Conservation (phyloP, 2,329 filamentous ascomycete species). For the Colletotrichum tropicicola region DNA sequence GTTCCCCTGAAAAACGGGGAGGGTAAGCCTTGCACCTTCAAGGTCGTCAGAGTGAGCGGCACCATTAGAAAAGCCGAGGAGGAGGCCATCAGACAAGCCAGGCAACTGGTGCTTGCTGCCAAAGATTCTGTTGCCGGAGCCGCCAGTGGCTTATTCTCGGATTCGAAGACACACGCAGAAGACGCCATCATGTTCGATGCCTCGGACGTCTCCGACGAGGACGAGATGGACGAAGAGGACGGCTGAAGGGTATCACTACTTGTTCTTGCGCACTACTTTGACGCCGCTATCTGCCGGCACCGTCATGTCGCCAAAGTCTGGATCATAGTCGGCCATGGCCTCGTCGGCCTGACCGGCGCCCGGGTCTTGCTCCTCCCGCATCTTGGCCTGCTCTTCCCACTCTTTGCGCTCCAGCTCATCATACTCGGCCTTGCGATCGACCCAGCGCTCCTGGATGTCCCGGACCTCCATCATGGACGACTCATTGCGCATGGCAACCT, state of each 20-base stretch:
- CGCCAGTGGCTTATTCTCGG: constrained; percentile 1
- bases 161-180: constrained; percentile 74
- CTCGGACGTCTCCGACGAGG: constrained; percentile 49
- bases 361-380: constrained; percentile 41
- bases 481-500: constrained; percentile 87
- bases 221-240: constrained; percentile 55
- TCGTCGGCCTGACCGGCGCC: constrained; percentile 24
- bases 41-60: constrained; percentile 87
- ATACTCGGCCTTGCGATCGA: constrained; percentile 88
- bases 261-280: constrained; percentile 73
- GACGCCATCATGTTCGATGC: constrained; percentile 52
- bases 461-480: constrained; percentile 80
- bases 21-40: constrained; percentile 77
- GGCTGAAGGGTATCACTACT: constrained; percentile 62
- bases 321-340: constrained; percentile 50
- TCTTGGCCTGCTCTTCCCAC: constrained; percentile 77
- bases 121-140: constrained; percentile 44
- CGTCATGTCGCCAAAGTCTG: constrained; percentile 61
- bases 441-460: constrained; percentile 95
- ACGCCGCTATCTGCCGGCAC: constrained; percentile 71
- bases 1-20: constrained; percentile 64
- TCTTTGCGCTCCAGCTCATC: constrained; percentile 81
- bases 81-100: constrained; percentile 83
- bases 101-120: constrained; percentile 74
- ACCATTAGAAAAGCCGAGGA: constrained; percentile 94